Evolutionary conservation across 176 grass and related monocot species (phyloP).

Genomic region (Stipa capillata): DNA sequence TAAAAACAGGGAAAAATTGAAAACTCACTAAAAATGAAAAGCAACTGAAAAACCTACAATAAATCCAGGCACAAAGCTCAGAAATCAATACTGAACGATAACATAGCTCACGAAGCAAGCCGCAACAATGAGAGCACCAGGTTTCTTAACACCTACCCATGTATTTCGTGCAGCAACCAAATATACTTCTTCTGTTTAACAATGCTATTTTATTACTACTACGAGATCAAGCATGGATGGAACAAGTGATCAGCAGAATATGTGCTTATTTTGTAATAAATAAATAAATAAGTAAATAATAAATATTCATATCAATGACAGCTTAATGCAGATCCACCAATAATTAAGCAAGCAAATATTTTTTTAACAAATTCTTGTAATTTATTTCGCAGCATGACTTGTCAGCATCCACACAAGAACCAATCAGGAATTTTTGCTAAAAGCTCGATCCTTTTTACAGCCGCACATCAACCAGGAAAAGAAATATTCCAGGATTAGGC

Average conservation of each 20-base stretch:
- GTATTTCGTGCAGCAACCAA: not conserved
- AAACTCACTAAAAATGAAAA: not conserved
- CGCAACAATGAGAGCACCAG: not conserved
- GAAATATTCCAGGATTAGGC: slow-evolving; percentile 23
- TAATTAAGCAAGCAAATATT: not conserved
- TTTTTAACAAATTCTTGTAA: not conserved
- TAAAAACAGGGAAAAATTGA: not conserved
- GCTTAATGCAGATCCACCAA: slow-evolving; percentile 15
- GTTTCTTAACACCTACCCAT: not conserved
- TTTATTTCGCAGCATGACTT: slow-evolving; percentile 11
- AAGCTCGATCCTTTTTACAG: not conserved
- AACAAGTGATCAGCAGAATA: not conserved
- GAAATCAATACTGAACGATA: not conserved
- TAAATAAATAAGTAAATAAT: not conserved
- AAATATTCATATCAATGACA: not conserved
- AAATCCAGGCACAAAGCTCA: not conserved
- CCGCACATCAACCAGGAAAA: not conserved
- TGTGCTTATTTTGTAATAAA: not conserved
- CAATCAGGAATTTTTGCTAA: slow-evolving; percentile 19
- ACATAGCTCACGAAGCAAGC: not conserved
- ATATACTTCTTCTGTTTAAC: not conserved
- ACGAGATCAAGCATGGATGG: not conserved
- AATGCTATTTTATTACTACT: not conserved
- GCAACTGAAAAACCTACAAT: not conserved
- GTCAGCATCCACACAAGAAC: slow-evolving; percentile 8